A percentile compares a stretch with the other conserved stretches of the same genome.
These are phyloP conservation scores for Pythium pyrilobum DNA, from an alignment of 352 stramenopile genomes.

Conservation along the genomic window DNA sequence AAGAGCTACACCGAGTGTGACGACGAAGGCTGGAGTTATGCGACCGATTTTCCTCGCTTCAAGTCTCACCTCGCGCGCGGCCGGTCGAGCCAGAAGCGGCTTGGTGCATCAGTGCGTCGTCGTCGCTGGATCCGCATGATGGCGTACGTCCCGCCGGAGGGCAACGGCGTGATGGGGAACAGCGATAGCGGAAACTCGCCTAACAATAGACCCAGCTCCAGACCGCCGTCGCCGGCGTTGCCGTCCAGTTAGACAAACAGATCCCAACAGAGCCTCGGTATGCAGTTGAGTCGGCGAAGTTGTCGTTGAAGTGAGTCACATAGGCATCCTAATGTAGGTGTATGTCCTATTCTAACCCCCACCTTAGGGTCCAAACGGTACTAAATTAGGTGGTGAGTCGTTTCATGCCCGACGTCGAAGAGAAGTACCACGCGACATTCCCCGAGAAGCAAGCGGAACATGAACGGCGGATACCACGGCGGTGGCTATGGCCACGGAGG, in stretches of 20 bases:
- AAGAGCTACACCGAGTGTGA: conserved; percentile 87
- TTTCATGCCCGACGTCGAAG: conserved; percentile 1
- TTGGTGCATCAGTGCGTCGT: conserved; percentile 65
- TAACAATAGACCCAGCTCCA: too few relatives aligned
- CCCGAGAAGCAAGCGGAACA: background rate
- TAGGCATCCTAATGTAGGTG: too few relatives aligned
- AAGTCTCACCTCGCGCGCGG: conserved; percentile 74
- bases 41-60: conserved; percentile 81
- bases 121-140: conserved; percentile 86
- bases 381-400: conserved; percentile 11
- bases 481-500: conserved; percentile 1
- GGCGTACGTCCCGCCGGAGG: conserved; percentile 60
- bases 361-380: too few relatives aligned
- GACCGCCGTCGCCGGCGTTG: too few relatives aligned
- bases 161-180: too few relatives aligned
- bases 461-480: conserved; percentile 1
- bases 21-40: conserved; percentile 86
- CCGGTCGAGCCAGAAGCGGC: conserved; percentile 73
- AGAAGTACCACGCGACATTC: background rate
- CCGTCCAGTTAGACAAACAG: too few relatives aligned
- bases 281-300: too few relatives aligned
- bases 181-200: too few relatives aligned
- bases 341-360: too few relatives aligned
- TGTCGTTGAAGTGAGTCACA: too few relatives aligned
- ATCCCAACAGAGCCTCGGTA: too few relatives aligned